These are phyloP conservation scores for Glaciozyma antarctica DNA, from an alignment of 768 basidiomycete genomes.

Conservation along the genomic window DNA sequence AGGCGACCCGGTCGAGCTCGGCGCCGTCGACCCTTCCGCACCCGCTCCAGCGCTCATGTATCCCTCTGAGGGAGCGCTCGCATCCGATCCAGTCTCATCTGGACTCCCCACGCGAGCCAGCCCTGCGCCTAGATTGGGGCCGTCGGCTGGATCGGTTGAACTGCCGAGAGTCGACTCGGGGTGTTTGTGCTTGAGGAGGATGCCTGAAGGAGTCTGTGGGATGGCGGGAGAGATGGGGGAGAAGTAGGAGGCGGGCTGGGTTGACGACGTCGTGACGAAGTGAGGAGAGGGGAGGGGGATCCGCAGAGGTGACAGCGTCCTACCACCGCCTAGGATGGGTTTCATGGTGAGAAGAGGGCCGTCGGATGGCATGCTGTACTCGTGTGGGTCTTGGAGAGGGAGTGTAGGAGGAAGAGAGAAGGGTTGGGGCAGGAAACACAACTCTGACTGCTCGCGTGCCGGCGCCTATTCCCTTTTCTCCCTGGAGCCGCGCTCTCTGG, in stretches of 20 bases:
- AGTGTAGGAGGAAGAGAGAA: no score
- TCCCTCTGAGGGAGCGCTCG: not conserved
- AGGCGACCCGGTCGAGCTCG: not conserved
- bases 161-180: not conserved
- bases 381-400: not conserved
- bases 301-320: not conserved
- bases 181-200: not conserved
- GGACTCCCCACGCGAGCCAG: not conserved
- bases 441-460: no score
- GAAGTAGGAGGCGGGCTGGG: not conserved
- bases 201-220: not conserved
- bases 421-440: no score
- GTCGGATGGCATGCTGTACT: not conserved
- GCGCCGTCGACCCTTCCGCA: not conserved
- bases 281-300: not conserved
- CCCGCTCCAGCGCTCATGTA: not conserved
- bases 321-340: not conserved
- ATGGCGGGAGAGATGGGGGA: not conserved
- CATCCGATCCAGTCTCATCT: not conserved
- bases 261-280: not conserved
- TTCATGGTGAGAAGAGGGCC: not conserved
- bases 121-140: not conserved
- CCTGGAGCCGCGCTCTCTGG: no score
- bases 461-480: no score
- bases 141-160: not conserved